Evolutionary conservation across 2,329 filamentous ascomycete genomes (phyloP).

Genomic region (Cordyceps farinosa): DNA sequence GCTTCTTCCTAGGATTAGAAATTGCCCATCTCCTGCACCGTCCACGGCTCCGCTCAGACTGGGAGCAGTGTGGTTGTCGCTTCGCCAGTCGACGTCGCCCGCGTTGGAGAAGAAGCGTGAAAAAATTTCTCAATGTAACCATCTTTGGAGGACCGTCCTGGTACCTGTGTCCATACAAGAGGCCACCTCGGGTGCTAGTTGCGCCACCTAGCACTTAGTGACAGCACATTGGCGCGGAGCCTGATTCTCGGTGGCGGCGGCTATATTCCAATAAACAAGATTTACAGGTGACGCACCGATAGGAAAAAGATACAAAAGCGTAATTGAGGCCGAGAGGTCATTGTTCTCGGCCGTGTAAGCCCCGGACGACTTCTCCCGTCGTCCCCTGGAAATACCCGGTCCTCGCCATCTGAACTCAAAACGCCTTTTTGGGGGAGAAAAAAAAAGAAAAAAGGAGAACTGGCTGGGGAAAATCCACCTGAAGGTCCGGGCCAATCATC

Average conservation of each 20-base stretch:
- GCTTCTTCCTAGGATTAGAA: background rate
- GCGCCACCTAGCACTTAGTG: background rate
- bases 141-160: background rate
- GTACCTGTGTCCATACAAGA: background rate
- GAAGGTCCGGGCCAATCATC: constrained; percentile 8
- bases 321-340: background rate
- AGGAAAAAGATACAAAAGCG: background rate
- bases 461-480: constrained; percentile 7
- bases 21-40: background rate
- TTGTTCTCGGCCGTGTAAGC: constrained; percentile 1
- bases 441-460: background rate
- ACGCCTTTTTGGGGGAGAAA: too few relatives aligned
- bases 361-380: background rate
- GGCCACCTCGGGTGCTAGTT: background rate
- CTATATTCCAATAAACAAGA: background rate
- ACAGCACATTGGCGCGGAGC: background rate
- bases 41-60: background rate
- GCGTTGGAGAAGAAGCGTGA: background rate
- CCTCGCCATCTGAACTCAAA: background rate
- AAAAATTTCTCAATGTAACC: constrained; percentile 4
- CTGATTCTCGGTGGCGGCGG: background rate
- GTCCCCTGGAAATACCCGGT: background rate
- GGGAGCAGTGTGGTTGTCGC: background rate
- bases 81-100: background rate
- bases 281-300: constrained; percentile 4